These are phyloP conservation scores for Lachnellula suecica DNA, from an alignment of 2,329 filamentous ascomycete species.

Conservation along the genomic window DNA sequence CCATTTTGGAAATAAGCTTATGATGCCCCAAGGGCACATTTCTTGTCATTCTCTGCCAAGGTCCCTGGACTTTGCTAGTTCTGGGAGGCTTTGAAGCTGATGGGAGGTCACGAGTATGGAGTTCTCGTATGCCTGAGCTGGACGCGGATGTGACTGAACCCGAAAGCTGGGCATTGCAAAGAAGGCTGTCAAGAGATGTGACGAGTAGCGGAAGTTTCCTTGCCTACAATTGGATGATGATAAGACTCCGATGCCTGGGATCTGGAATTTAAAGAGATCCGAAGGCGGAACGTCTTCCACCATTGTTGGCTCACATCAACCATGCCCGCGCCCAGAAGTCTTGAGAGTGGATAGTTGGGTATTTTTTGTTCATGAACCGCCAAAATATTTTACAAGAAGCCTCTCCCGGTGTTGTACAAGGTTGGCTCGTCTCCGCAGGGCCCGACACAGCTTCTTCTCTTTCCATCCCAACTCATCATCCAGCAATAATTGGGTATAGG, in stretches of 20 bases:
- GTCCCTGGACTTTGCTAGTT: background rate
- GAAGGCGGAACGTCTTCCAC: background rate
- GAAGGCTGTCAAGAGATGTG: background rate
- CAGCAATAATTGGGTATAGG: constrained; percentile 81
- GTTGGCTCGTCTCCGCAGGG: constrained; percentile 56
- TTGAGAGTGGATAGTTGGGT: background rate
- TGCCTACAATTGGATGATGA: background rate
- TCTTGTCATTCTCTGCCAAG: background rate
- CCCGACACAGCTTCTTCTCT: constrained; percentile 57
- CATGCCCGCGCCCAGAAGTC: background rate
- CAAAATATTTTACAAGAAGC: constrained; percentile 43
- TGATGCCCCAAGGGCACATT: background rate
- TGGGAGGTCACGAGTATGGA: background rate
- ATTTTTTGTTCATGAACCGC: constrained; percentile 16
- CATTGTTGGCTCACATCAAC: background rate
- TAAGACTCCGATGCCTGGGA: background rate
- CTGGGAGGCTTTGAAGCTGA: background rate
- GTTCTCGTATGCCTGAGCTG: too few relatives aligned
- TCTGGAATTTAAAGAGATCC: background rate
- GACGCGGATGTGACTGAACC: too few relatives aligned
- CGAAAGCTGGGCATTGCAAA: background rate
- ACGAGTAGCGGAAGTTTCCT: background rate
- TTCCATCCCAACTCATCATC: constrained; percentile 59
- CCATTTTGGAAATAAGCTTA: background rate
- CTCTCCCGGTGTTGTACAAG: constrained; percentile 65